phyloP scores from a whole-genome alignment of 2,329 filamentous ascomycete genomes.

The Cytospora piceae region DNA sequence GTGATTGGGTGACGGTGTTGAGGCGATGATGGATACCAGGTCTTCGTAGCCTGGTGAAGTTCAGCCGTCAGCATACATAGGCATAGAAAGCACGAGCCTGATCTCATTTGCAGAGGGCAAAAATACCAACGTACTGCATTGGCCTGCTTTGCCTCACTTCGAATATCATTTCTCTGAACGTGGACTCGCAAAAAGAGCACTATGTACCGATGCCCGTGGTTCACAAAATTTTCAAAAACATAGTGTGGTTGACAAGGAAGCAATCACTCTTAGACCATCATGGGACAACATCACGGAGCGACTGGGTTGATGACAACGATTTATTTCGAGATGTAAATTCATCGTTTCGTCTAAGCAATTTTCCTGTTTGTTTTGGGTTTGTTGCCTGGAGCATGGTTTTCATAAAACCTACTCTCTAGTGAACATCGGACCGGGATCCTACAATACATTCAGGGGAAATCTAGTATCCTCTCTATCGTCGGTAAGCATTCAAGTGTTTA shows the following conservation, averaged over 20 bases:
- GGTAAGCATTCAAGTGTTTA: constrained; percentile 16
- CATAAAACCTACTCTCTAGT: constrained; percentile 29
- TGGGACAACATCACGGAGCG: background rate
- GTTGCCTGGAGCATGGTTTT: constrained; percentile 17
- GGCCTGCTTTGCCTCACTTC: background rate
- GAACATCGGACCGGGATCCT: constrained; percentile 13
- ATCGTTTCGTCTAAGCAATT: constrained; percentile 29
- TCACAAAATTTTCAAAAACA: background rate
- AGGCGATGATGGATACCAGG: background rate
- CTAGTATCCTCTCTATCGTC: constrained; percentile 17
- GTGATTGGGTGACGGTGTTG: background rate
- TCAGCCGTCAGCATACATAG: background rate
- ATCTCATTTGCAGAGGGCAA: background rate
- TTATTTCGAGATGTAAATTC: constrained; percentile 24
- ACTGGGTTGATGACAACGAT: constrained; percentile 18
- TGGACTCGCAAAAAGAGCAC: background rate
- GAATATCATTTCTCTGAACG: background rate
- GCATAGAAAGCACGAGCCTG: background rate
- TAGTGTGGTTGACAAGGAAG: background rate
- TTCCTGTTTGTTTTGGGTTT: constrained; percentile 30
- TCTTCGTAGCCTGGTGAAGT: background rate
- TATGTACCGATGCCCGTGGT: background rate
- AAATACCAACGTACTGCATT: background rate
- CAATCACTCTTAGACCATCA: background rate
- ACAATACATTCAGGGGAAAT: constrained; percentile 19